Evolutionary conservation across 352 stramenopile species (phyloP), one percentile per base, ranked within the genome.

Genomic region (Globisporangium spinosum): DNA sequence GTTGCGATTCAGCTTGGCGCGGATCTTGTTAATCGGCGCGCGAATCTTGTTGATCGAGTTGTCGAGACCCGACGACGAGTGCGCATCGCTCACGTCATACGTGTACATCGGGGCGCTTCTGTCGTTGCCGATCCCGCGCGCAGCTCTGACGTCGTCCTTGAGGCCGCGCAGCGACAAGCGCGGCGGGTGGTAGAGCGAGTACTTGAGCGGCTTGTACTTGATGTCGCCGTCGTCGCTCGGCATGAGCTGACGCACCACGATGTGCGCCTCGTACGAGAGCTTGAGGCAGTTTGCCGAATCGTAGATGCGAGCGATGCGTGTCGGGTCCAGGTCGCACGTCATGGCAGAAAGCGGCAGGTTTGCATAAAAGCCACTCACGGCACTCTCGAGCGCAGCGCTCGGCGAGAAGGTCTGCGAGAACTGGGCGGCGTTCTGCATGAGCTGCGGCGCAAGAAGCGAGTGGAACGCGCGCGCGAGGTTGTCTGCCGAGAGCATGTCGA

Each of bases 171-270:
- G 61, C 1, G 84, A 89, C 23, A 80, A 82, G 9, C 78, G 75
- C 25, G 83, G 84, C 9, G 71, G 53, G 29, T 84, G 74, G 12
- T 79, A 72, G 35, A 81, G 74, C 4, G 79, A 89, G 66, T 93
- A 93, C 67, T 87, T 79, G 20, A 93, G 70, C 2, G 85, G 85
- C 65, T 93, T 93, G 75, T 93, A 93, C 70, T 90, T 93, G 64
- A 90, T 70, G 43, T 74, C 77, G 23, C 64, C 62, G 7, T 47
- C 40, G 22, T 64, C 64, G 54, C 75, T 63, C 7, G 62, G 51
- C 3, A 71, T 79, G 9, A 89, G 38, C 54, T 82, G 76, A 29
- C 83, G 77, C n/a, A 90, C 75, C 15, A 88, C 82, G 49, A 87
- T 34, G 25, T 85, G 70, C 0, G 79, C 84, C 43, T 93, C 87